Evolutionary conservation across 208 protist species (phyloP).

Genomic region (Tritrichomonas foetus): DNA sequence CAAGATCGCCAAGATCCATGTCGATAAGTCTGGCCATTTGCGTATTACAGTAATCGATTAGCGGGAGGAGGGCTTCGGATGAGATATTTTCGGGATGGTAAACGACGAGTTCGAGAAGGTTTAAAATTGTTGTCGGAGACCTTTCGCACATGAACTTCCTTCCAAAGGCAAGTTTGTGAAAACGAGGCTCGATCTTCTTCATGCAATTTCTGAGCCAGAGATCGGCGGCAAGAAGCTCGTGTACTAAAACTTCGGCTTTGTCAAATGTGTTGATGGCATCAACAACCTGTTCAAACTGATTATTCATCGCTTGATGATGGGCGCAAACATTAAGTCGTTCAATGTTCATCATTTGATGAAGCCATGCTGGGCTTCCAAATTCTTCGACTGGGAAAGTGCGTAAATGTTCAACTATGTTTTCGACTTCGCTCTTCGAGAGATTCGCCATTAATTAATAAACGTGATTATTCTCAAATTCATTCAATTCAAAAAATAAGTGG

Average conservation of each 20-base stretch:
- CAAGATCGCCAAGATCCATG: not conserved
- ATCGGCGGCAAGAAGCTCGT: conserved; percentile 6
- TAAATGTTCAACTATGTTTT: conserved; percentile 16
- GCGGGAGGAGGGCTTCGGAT: not conserved
- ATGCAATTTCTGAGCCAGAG: not conserved
- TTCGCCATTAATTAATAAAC: not conserved
- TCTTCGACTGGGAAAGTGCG: not conserved
- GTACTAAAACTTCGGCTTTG: not conserved
- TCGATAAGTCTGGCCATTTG: not conserved
- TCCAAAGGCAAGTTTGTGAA: not conserved
- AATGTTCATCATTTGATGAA: not conserved
- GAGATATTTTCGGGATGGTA: not conserved
- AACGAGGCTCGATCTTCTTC: not conserved
- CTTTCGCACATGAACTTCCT: not conserved
- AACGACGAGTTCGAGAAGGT: not conserved
- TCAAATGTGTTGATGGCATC: conserved; percentile 10
- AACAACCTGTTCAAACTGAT: conserved; percentile 11
- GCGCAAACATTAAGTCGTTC: conserved; percentile 22
- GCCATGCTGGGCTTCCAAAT: not conserved
- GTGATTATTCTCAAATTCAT: not conserved
- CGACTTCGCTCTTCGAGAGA: not conserved
- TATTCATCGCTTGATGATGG: not conserved
- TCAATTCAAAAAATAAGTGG: not conserved
- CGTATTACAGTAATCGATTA: not conserved
- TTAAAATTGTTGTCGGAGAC: not conserved